Base-by-base conservation (phyloP, 2,329 filamentous ascomycete species). In the Paraphaeosphaeria minitans region DNA sequence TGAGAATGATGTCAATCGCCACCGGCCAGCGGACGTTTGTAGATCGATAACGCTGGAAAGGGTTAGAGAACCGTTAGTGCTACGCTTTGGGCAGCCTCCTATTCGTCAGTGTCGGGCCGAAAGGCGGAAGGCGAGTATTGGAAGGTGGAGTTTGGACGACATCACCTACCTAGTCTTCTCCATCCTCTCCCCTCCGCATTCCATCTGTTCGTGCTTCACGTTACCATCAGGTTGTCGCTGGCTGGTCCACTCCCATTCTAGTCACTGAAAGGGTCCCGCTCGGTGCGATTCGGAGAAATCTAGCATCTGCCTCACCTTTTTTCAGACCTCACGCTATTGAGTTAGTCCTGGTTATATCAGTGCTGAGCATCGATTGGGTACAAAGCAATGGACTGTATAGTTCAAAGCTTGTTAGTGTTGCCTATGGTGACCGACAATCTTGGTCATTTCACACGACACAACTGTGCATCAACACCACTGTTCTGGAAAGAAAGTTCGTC, bases 1-100 rank as follows among this genome's bases (percentile, higher is more conserved):
- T 51, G 21, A 24, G 13, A 12, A 53, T 53, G 51, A 53, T 45
- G 41, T 53, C 22, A 53, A 45, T 45, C 22, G 51, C 51, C 50
- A 42, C 51, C 35, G 14, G 24, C 41, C 22, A 42, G 46, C 35
- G 24, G 27, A 27, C 39, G 10, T 53, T 45, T 45, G 51, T 53
- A 16, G 51, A 45, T 42, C 41, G 9, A 9, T 14, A 4, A 19
- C 10, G 35, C 27, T 41, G n/a, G 19, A 41, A 31, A 5, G 9
- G 51, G 51, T 29, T 53, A 53, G 29, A 10, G 16, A 4, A 13
- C 39, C 51, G 41, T n/a, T 53, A 46, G 27, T 37, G 27, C n/a
- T 16, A 29, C 51, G 41, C 50, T 53, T 33, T 24, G 50, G 37
- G 14, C 50, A 53, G 22, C 19, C 51, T 53, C 51, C 51, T 46